Percentiles rank a stretch among this genome's conserved stretches.
Conservation (phyloP, 1,139 yeast species). For the Kurtzmaniella natalensis region DNA sequence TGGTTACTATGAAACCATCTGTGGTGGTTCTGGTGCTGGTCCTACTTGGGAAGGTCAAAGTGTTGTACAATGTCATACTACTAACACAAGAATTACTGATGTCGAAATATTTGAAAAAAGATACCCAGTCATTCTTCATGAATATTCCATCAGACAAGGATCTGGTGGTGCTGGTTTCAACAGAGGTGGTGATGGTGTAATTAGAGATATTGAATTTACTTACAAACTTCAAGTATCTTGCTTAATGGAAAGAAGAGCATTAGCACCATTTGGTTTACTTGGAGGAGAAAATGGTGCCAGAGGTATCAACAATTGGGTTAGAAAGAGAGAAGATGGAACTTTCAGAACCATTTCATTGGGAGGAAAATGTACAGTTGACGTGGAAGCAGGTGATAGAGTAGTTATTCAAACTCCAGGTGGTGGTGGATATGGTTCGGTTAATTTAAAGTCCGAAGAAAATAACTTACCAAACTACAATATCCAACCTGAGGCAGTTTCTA, state of each 20-base stretch:
- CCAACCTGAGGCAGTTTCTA: conserved; percentile 18
- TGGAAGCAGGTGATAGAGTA: conserved; percentile 38
- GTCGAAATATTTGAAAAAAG: conserved; percentile 44
- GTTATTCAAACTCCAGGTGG: conserved; percentile 46
- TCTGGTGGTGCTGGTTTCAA: conserved; percentile 44
- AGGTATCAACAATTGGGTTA: conserved; percentile 38
- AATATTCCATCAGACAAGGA: conserved; percentile 32
- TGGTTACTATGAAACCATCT: conserved; percentile 47
- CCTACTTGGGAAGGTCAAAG: conserved; percentile 47
- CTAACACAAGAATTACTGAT: conserved; percentile 47
- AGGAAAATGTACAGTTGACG: conserved; percentile 39
- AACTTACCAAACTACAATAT: conserved; percentile 18
- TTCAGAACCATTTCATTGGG: conserved; percentile 32
- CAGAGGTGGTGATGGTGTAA: conserved; percentile 43
- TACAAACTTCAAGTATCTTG: conserved; percentile 39
- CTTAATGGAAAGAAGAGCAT: conserved; percentile 42
- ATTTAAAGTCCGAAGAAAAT: conserved; percentile 5
- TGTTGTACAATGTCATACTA: conserved; percentile 46
- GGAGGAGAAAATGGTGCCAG: conserved; percentile 40
- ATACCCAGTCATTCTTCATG: conserved; percentile 42
- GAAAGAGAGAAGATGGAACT: conserved; percentile 18
- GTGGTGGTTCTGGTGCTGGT: conserved; percentile 50
- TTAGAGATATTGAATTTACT: conserved; percentile 44
- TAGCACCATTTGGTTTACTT: conserved; percentile 42
- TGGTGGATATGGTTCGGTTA: conserved; percentile 40